Base-by-base conservation (phyloP, 202 grass and related monocot species). In the Dendrocalamus latiflorus region DNA sequence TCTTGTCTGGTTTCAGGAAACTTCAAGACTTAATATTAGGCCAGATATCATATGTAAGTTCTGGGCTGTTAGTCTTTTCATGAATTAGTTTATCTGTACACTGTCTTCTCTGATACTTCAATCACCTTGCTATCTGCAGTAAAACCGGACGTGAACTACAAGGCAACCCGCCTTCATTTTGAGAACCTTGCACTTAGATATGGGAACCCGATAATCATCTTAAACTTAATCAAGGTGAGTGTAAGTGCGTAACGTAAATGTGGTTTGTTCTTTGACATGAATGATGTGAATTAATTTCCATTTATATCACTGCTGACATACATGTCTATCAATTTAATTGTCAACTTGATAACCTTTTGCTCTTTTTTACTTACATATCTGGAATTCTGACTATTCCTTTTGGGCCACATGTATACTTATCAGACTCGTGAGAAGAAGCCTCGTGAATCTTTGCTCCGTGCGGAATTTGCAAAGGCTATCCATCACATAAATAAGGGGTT, bases 211-310 rank as follows among this genome's bases (percentile, higher is more conserved):
- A 90, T 99, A 87, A 90, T 99, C 84, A 91, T 99, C 89, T 88
- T 99, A 88, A 96, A 99, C 84, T 99, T 99, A 86, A 99, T 99
- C 86, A 99, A 96, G 96, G 96, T 88, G 81, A 76, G 90, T 12
- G 1, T 42, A 66, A 54, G 33, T 69, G 49, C 88, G 54, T 55
- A 80, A 37, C 22, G 56, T 74, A 44, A 71, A 37, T 37, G 5
- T 48, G n/a, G 9, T 82, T 59, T 49, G 4, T 82, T 34, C 53
- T 70, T 76, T 76, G 33, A 47, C 55, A 70, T 66, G 48, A 41
- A 38, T 78, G 5, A 41, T 56, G 28, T 30, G 11, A 74, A 58
- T 72, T 56, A 12, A 48, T 15, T 75, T 70, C 25, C 42, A 21
- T 43, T 61, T 80, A 48, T 70, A 75, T n/a, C 65, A 13, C 66